Evolutionary conservation across 2,329 filamentous ascomycete genomes (phyloP), one percentile per base, ranked within the genome.

Genomic region (Ciborinia camelliae): DNA sequence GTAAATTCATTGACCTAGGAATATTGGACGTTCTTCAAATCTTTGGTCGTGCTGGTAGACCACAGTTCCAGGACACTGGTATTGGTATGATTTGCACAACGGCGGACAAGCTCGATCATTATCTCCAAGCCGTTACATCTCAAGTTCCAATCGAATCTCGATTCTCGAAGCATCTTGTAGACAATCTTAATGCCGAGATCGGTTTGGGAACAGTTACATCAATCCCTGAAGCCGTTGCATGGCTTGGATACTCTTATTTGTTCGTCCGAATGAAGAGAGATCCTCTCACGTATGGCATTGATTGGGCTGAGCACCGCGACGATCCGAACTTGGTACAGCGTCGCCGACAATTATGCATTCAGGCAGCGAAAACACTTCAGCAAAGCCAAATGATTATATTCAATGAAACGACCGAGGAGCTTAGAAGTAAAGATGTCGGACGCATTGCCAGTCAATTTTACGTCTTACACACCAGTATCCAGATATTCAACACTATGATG

Each of bases 341-440:
- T 70, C 86, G 95, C 60, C 86, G 93, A 3, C 88, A 95, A 69
- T 81, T 99, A 61, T 90, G 95, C 62, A 92, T 96, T 52, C 89
- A 96, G 71, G 95, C 95, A 30, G 95, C 95, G 0, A 84, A 88
- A 51, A 90, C 91, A 6, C 80, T 99, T 51, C 93, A 97, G 74
- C 85, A 93, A 73, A 96, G 91, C 71, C 95, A 99, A 77, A 99
- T 99, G 96, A 95, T 99, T 73, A 95, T 99, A 64, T 99, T 94
- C 81, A 97, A 99, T 70, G 95, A 98, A 74, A 86, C 82, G 23
- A 99, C 94, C 0, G 94, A 97, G 71, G 94, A 97, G 72, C 84
- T 99, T 10, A 88, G 92, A 66, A 90, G 92, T 66, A 99, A 99
- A 76, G 94, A 99, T 72, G 90, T 98, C 59, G 95, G 95, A 3